Evolutionary conservation across 495 filamentous ascomycete species (phyloP).

Genomic region (Viridothelium virens): DNA sequence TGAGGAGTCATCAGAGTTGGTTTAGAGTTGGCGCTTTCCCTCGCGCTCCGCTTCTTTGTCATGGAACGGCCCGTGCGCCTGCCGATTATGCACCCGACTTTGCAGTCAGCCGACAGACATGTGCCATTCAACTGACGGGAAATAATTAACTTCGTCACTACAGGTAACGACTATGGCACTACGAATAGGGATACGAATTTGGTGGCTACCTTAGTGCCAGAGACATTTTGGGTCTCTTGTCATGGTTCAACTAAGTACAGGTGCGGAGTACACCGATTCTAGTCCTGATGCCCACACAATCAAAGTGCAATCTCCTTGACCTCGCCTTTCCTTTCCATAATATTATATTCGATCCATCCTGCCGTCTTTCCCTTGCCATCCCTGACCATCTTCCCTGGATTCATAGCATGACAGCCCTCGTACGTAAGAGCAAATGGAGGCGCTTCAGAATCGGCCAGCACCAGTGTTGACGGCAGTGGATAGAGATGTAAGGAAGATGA

Average conservation of each 20-base stretch:
- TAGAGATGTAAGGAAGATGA: slow-evolving; percentile 67
- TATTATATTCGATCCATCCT: slow-evolving; percentile 80
- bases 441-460: slow-evolving; percentile 72
- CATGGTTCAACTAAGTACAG: not conserved
- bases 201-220: not conserved
- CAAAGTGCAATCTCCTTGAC: slow-evolving; percentile 42
- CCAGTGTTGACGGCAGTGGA: slow-evolving; percentile 73
- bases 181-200: too few relatives aligned
- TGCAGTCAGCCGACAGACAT: too few relatives aligned
- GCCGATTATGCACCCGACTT: not conserved
- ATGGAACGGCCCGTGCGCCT: not conserved
- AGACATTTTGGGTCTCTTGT: not conserved
- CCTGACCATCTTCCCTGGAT: slow-evolving; percentile 70
- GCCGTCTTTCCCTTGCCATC: slow-evolving; percentile 43
- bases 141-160: too few relatives aligned
- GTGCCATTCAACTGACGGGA: too few relatives aligned
- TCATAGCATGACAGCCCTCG: slow-evolving; percentile 93
- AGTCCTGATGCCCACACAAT: not conserved
- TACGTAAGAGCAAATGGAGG: slow-evolving; percentile 79
- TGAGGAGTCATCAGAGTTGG: not conserved
- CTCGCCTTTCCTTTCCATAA: slow-evolving; percentile 48
- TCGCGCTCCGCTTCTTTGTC: not conserved
- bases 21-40: not conserved
- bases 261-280: too few relatives aligned
- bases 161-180: too few relatives aligned